Evolutionary conservation across 768 basidiomycete genomes (phyloP), one percentile per base, ranked within the genome.

Genomic region (Psilocybe cubensis): DNA sequence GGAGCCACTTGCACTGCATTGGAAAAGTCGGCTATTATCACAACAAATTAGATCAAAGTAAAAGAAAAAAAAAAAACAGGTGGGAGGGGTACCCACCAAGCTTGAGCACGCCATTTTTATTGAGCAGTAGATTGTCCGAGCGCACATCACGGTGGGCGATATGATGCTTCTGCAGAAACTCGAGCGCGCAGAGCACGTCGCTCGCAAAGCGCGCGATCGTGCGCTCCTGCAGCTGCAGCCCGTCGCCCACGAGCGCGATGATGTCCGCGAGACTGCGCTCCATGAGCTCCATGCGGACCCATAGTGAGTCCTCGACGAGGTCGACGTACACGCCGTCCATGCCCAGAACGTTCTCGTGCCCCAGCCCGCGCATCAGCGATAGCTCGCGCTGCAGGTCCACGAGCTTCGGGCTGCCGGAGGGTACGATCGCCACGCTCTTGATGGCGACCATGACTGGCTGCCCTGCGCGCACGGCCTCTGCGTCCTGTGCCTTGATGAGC

Each of bases 201-300:
- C 80, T 82, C 2, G 90, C 79, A 71, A 94, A 91, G 66, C 89
- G 76, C 17, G 87, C 89, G 41, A 94, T 82, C 46, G 84, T 78
- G 62, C 83, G 75, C 71, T 94, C 92, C 56, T 83, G 80, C 47
- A 94, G 58, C 63, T 81, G 76, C 33, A 92, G 70, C 0, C 89
- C 90, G 58, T 83, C 77, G 11, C 75, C 80, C 6, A 83, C 83
- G 18, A 92, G 70, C 14, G 77, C 83, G 14, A 94, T 78, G 44
- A 94, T 81, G 68, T 94, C 92, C 63, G 92, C 92, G 62, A 94
- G 74, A 67, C 91, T 92, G 60, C 91, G 80, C 64, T 92, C 91
- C 92, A 94, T 92, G 28, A 94, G 82, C 69, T 93, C 91, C 92
- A 94, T 94, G 60, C 87, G 77, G 47, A 94, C 87, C 92, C 92